phyloP scores from a whole-genome alignment of 192 early-diverging fungal species.

The Rhizophagus clarus region DNA sequence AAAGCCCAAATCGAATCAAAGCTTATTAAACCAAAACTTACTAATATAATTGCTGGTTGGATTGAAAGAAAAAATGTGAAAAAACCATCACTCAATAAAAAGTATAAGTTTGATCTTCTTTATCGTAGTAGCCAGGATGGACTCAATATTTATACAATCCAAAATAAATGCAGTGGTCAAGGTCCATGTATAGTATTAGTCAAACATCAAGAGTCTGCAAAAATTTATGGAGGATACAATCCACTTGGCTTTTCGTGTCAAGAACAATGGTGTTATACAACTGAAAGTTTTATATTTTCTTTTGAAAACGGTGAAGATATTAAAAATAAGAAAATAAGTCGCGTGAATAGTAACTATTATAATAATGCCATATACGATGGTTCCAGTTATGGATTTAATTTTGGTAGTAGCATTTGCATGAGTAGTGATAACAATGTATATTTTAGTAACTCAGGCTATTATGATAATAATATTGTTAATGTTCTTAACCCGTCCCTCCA shows the following conservation, averaged over 20 bases:
- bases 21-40: slow-evolving; percentile 1
- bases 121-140: slow-evolving; percentile 1
- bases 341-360: no score
- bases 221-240: neutral
- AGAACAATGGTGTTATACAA: neutral
- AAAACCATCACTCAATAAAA: neutral
- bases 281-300: neutral
- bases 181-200: no score
- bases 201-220: no score
- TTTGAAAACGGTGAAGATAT: neutral
- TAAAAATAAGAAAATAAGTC: neutral
- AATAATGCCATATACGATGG: no score
- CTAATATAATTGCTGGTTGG: slow-evolving; percentile 1
- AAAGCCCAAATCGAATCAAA: neutral
- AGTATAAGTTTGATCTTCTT: slow-evolving; percentile 16
- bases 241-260: neutral
- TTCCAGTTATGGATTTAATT: neutral
- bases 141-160: neutral
- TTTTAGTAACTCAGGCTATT: neutral
- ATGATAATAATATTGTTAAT: neutral
- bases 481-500: neutral
- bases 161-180: no score
- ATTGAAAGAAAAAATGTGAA: neutral
- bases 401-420: neutral
- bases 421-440: neutral